Evolutionary conservation across 2,329 filamentous ascomycete species (phyloP).

Genomic region (Aspergillus tamarii): DNA sequence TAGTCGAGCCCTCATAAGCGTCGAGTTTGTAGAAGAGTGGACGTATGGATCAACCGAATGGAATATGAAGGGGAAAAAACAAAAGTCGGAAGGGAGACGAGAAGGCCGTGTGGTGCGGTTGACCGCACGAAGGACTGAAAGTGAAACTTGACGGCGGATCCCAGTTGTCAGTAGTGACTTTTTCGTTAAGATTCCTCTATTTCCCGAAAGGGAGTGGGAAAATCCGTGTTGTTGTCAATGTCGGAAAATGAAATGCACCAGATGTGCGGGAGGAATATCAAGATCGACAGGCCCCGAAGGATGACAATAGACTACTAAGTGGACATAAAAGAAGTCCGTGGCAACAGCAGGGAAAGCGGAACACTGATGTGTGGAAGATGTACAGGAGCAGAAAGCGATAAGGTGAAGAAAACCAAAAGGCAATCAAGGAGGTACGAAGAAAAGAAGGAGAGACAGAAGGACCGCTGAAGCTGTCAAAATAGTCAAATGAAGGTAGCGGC

Average conservation of each 20-base stretch:
- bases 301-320: conserved; percentile 15
- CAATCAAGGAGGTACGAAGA: conserved; percentile 12
- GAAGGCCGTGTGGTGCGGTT: conserved; percentile 7
- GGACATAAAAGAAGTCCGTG: conserved; percentile 9
- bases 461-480: conserved; percentile 17
- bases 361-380: conserved; percentile 12
- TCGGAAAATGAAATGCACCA: conserved; percentile 17
- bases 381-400: conserved; percentile 17
- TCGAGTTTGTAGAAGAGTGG: conserved; percentile 20
- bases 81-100: conserved; percentile 15
- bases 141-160: background rate
- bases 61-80: conserved; percentile 20
- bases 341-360: conserved; percentile 6
- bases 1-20: conserved; percentile 28
- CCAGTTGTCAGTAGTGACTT: conserved; percentile 3
- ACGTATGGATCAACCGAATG: conserved; percentile 25
- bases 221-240: conserved; percentile 15
- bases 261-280: conserved; percentile 20
- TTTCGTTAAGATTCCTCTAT: conserved; percentile 11
- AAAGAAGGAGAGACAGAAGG: conserved; percentile 16
- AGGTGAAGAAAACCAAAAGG: conserved; percentile 9
- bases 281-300: conserved; percentile 23
- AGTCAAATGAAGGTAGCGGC: conserved; percentile 24
- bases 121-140: conserved; percentile 10
- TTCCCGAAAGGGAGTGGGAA: conserved; percentile 25